Evolutionary conservation across 2,329 filamentous ascomycete species (phyloP), one percentile per base, ranked within the genome.

Genomic region (Bipolaris zeicola): DNA sequence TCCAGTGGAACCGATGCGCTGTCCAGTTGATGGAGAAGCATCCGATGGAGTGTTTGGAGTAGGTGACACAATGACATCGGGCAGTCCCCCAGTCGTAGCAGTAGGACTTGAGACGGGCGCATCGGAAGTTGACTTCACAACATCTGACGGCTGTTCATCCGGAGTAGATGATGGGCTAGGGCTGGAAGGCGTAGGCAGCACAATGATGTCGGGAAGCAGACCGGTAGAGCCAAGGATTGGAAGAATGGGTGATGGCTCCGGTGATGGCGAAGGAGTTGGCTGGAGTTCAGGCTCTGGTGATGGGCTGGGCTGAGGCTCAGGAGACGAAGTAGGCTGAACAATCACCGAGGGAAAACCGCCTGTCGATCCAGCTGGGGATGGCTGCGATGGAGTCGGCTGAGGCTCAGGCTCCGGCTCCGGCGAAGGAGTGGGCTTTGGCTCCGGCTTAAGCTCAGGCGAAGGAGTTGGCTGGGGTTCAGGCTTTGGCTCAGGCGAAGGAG

Each of bases 211-310:
- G 55, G 22, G 71, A 60, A 24, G 64, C 49, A 37, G 56, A 58
- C 63, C 66, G 8, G 67, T 67, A 10, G 67, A 65, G 16, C 60
- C 65, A 37, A 68, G 50, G 16, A 69, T 49, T 3, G 58, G 22
- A 28, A 28, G 42, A 18, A 44, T 18, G 14, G 26, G 26, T 2
- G 26, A 16, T 16, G 18, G 37, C 48, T 16, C 46, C 46, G 31
- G 36, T 20, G 16, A 52, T 6, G 38, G 39, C 18, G 14, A 18
- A 20, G 39, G 20, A n/a, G 20, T 26, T 24, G 22, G 22, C 22
- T 24, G 22, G 22, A 4, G 22, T 24, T 26, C 24, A 24, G 39
- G 22, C 14, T 43, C 39, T n/a, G 39, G 39, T 0, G 39, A 26
- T 3, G 39, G 39, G 14, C 22, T 43, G 8, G 10, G 47, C 60